Base-by-base conservation (phyloP, 495 filamentous ascomycete genomes). In the Hyaloscypha hepaticicola region DNA sequence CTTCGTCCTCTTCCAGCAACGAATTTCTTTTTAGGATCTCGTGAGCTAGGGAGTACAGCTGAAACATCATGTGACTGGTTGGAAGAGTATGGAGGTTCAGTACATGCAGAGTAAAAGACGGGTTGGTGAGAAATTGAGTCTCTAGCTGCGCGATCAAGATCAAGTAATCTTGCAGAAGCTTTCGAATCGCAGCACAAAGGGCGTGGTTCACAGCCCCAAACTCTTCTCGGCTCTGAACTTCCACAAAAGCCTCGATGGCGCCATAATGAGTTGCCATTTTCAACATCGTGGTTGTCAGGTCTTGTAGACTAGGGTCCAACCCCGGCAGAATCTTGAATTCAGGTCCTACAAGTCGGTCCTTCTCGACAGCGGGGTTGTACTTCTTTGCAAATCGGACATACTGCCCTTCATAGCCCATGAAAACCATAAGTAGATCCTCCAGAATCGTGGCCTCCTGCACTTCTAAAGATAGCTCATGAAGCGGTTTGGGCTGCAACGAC, bases 381-480 rank as follows among this genome's bases (percentile, higher is more conserved):
- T 85, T 83, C 61, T 86, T 86, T 41, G 82, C 81, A 69, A 92
- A 98, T 64, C 93, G 91, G 68, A 98, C 90, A 74, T 97, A 97
- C 74, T 96, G 92, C 28, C 95, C 95, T 77, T 99, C 95, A 66
- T 91, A 96, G n/a, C 95, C 95, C 94, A 98, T 97, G 68, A 97
- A 94, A 3, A 96, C 92, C 74, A 92, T 97, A 34, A 97, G 74
- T 24, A 99, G 77, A 70, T 99, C 95, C 67, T 97, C 93, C 57
- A 98, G 77, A 12, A 98, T 89, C 3, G 86, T 89, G 12, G 84
- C 83, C 76, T 99, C 95, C 72, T 99, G 95, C 8, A 80, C 85
- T 63, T 95, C 88, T 24, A 92, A 76, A 2, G 90, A 84, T 64
- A 97, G 76, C 56, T 89, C 83, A 60, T 85, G 81, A 4, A 98